Base-by-base conservation (phyloP, 257 asterid species). In the Plantago elongata region DNA sequence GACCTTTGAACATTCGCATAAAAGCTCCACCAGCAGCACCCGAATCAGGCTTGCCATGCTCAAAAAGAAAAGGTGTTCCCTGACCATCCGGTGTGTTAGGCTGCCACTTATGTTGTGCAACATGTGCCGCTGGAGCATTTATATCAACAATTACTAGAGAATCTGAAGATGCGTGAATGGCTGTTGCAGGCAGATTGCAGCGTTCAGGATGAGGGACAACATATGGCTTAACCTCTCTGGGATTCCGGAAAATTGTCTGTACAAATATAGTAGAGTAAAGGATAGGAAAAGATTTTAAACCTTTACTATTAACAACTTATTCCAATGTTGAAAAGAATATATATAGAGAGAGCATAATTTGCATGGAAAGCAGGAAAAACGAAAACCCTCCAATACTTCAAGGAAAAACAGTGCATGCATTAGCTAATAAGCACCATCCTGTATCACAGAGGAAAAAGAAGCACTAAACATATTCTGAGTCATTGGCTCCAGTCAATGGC, bases 81-180 rank as follows among this genome's bases (percentile, higher is more conserved):
- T 83, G 94, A 58, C 97, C 99, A 77, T 89, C 99, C 40, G 99
- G 99, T 56, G 99, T 89, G 77, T 93, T 93, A 44, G 96, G 97
- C 75, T 93, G 99, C 99, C 99, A 93, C 79, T 87, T 93, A 66
- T 93, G 99, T 65, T 83, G 95, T 27, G 95, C 97, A 60, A 93
- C 66, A 60, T 87, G 99, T 65, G 90, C 97, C 9, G 91, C 95
- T 18, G 99, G 99, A 14, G 88, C 96, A 72, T 77, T 74, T 70
- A 69, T 61, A 75, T 87, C 97, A 64, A 82, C 97, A 72, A 85
- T 78, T 64, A 93, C 72, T 45, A 93, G 79, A 71, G 96, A 85
- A 77, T 93, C 96, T 44, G 90, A 82, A 64, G 97, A 87, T 55
- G 99, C 96, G 51, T 72, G 90, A 69, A 93, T 89, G 44, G 92